Evolutionary conservation across 352 stramenopile species (phyloP), one percentile per base, ranked within the genome.

Genomic region (Pythium periplocum): DNA sequence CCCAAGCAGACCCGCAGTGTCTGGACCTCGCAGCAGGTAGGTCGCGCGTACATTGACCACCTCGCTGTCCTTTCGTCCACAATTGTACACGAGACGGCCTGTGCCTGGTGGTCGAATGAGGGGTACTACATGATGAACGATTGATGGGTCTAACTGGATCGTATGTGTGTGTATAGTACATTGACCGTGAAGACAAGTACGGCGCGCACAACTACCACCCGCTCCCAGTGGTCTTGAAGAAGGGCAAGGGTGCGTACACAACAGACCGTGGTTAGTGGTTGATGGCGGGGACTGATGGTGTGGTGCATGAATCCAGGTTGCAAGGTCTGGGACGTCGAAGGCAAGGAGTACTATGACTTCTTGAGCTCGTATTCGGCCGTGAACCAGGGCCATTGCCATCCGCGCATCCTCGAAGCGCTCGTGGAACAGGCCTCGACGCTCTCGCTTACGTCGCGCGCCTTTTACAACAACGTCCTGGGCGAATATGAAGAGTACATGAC

Each of bases 131-230:
- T 26, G 17, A 26, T 26, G 17, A 26, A 26, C 17, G 17, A 26
- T 26, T 26, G 17, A 26, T 26, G 17, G 10, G 5, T 26, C 38
- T 45, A 31, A 54, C 48, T n/a, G 38, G 4, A 54, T 54, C 32
- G 1, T 53, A 38, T 37, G 36, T n/a, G 30, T 42, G 42, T 2
- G 41, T 32, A 40, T 35, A 93, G 79, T 88, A 75, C 55, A 94
- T 94, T 43, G 77, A 86, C 11, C 74, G 80, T 31, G 88, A 99
- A 64, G 78, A 98, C 51, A 87, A 97, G 57, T 92, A 90, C 57
- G 96, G 96, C 2, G 97, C 96, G 26, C 89, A 99, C 66, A 99
- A 99, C 79, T 99, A 99, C 75, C 83, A 98, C 67, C 97, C 97
- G 42, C 72, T 99, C 36, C 97, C 97, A 6, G 97, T 99, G 12